phyloP scores from a whole-genome alignment of 139 green algal genomes.

The Chlamydomonas sphaeroides region DNA sequence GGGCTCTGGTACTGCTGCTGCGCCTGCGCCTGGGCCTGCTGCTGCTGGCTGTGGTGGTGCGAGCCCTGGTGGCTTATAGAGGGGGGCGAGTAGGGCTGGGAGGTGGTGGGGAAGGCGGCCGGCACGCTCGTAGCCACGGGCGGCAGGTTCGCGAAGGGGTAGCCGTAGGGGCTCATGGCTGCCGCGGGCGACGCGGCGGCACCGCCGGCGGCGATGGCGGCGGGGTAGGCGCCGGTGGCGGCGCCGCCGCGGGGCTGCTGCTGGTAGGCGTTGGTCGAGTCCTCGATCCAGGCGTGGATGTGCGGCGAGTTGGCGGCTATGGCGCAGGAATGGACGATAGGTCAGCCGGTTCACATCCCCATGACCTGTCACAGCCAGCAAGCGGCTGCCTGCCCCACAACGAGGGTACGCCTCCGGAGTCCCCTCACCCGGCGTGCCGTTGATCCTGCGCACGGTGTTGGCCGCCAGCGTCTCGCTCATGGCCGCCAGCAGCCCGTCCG shows the following conservation, averaged over 20 bases:
- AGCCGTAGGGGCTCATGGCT: too few species aligned
- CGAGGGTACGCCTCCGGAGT: not conserved
- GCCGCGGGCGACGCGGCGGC: too few species aligned
- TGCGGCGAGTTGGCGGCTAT: constrained; percentile 42
- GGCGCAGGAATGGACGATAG: too few species aligned
- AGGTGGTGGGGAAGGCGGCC: not conserved
- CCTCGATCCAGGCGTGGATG: constrained; percentile 65
- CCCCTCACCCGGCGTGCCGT: constrained; percentile 31
- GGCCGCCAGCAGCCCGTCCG: constrained; percentile 55
- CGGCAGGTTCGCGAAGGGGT: too few species aligned
- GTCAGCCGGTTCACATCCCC: not conserved
- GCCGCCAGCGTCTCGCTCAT: constrained; percentile 53
- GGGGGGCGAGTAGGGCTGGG: not conserved
- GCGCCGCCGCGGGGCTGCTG: not conserved
- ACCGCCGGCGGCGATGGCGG: not conserved
- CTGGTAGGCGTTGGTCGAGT: constrained; percentile 42
- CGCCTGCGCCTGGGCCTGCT: not conserved
- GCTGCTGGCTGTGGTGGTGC: too few species aligned
- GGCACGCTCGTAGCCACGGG: too few species aligned
- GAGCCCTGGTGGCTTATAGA: too few species aligned
- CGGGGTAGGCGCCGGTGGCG: not conserved
- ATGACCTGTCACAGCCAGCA: too few species aligned
- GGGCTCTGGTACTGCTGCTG: not conserved
- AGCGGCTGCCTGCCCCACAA: not conserved
- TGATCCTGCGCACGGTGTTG: constrained; percentile 45